Conservation (phyloP, 2,329 filamentous ascomycete genomes). For the Pyricularia pennisetigena region DNA sequence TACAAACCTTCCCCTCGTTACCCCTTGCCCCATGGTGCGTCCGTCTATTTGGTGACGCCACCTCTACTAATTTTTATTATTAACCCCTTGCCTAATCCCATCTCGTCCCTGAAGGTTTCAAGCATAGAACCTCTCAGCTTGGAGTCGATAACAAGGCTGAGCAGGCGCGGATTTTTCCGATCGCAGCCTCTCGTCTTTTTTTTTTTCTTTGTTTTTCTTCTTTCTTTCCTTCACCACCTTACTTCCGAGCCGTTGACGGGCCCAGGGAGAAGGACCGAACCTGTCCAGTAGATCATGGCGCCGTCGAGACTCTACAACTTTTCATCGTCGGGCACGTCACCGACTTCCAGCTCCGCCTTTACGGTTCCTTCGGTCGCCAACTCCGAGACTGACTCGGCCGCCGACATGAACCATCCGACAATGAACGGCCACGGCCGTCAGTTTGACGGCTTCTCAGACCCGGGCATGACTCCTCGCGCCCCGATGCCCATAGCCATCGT, state of each 20-base stretch:
- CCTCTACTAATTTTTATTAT: neutral
- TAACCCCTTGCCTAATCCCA: neutral
- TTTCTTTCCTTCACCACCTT: constrained; percentile 4
- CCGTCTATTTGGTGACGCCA: neutral
- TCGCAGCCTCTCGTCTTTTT: neutral
- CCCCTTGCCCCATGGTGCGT: neutral
- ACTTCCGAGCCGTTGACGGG: neutral
- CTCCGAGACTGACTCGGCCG: constrained; percentile 3
- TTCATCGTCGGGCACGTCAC: constrained; percentile 5
- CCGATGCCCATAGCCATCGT: constrained; percentile 19
- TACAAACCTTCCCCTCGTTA: neutral
- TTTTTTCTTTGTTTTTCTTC: neutral
- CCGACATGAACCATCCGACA: constrained; percentile 1
- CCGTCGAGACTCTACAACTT: constrained; percentile 1
- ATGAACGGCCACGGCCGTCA: neutral
- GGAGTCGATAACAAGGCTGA: neutral
- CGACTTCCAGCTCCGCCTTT: constrained; percentile 1
- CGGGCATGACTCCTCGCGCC: constrained; percentile 6
- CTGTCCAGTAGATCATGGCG: constrained; percentile 1
- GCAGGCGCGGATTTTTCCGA: neutral
- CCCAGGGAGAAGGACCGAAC: neutral
- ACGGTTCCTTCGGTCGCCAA: constrained; percentile 1
- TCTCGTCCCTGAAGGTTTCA: neutral
- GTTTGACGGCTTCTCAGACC: constrained; percentile 8
- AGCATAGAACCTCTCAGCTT: neutral